These are phyloP conservation scores for Fusarium pilosicola DNA, from an alignment of 2,329 filamentous ascomycete genomes.

Conservation along the genomic window DNA sequence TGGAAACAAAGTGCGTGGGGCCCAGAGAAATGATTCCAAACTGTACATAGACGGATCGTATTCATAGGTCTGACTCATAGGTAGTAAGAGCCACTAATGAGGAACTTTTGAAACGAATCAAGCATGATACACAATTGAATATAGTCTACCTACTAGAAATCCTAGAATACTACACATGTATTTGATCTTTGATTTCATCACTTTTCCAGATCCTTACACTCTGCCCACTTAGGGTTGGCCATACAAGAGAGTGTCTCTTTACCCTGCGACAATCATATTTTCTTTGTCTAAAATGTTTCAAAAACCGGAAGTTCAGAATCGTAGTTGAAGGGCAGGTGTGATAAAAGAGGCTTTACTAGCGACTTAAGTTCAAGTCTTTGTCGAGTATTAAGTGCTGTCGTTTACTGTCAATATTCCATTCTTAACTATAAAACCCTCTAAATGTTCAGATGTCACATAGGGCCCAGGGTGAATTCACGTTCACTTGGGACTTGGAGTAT, in stretches of 20 bases:
- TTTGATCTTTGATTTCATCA: not conserved
- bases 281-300: not conserved
- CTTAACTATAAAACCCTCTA: not conserved
- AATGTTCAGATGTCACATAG: not conserved
- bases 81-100: not conserved
- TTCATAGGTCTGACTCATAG: not conserved
- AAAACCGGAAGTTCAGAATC: too few relatives aligned
- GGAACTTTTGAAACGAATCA: not conserved
- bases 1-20: not conserved
- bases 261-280: not conserved
- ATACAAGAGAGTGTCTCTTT: not conserved
- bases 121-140: not conserved
- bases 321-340: not conserved
- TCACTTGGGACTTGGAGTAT: too few relatives aligned
- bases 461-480: not conserved
- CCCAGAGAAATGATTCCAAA: constrained; percentile 9
- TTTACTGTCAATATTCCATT: not conserved
- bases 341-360: not conserved
- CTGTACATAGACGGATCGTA: not conserved
- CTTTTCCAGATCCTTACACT: too few relatives aligned
- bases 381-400: not conserved
- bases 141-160: not conserved
- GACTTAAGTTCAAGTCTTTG: not conserved
- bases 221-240: not conserved
- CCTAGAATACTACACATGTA: not conserved